Percentiles rank a stretch among this genome's conserved stretches.
Conservation (phyloP, 345 rosid genomes). For the Euphorbia tirucalli region DNA sequence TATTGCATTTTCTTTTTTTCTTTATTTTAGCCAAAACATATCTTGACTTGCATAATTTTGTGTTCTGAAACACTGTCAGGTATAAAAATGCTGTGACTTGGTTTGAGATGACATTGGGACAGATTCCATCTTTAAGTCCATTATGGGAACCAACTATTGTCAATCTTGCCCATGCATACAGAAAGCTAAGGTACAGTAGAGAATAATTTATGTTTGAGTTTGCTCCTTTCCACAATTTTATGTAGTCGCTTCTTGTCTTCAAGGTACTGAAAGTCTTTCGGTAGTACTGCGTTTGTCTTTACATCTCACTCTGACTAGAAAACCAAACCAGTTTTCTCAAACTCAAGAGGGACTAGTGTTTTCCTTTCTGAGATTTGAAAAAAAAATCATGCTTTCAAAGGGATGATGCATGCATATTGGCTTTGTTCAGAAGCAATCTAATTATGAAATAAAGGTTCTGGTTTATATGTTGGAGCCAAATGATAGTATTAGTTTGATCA, state of each 20-base stretch:
- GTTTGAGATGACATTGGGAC: slow-evolving; percentile 89
- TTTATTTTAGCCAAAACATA: not conserved
- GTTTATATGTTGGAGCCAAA: not conserved
- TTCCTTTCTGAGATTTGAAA: not conserved
- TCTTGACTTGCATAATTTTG: slow-evolving; percentile 12
- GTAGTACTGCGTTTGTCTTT: not conserved
- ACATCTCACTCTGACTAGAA: not conserved
- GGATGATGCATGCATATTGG: not conserved
- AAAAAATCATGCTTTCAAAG: too few species aligned
- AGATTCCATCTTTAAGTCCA: slow-evolving; percentile 69
- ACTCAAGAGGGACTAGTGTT: not conserved
- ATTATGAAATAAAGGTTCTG: too few species aligned
- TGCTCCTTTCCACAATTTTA: slow-evolving; percentile 11
- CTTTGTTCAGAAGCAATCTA: not conserved
- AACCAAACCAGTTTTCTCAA: not conserved
- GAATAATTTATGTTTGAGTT: not conserved
- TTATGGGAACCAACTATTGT: slow-evolving; percentile 89
- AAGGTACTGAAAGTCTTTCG: not conserved
- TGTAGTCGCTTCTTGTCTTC: slow-evolving; percentile 7
- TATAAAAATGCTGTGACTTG: slow-evolving; percentile 77
- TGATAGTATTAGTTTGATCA: not conserved
- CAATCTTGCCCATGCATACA: slow-evolving; percentile 85
- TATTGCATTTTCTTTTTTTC: not conserved
- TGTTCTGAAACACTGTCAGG: slow-evolving; percentile 47
- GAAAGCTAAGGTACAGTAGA: slow-evolving; percentile 67